phyloP scores from a whole-genome alignment of 352 stramenopile species.

The Lagenidium giganteum region DNA sequence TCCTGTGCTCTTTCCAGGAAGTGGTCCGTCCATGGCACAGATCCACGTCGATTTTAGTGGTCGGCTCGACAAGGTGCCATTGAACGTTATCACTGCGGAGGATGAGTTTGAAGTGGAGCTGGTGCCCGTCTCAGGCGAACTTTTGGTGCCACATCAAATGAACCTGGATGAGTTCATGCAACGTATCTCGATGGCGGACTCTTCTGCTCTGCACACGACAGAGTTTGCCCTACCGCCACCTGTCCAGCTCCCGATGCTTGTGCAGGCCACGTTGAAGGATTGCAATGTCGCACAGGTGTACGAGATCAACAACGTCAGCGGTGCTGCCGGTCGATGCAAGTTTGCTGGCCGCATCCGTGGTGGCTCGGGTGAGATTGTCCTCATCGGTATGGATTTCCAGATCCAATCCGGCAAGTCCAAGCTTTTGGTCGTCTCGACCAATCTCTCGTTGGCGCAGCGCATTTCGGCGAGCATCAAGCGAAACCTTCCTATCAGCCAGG shows the following conservation, averaged over 20 bases:
- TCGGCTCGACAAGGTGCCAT: conserved; percentile 54
- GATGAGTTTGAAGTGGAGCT: conserved; percentile 57
- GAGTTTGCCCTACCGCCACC: conserved; percentile 47
- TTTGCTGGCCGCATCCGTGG: conserved; percentile 59
- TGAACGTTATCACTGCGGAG: conserved; percentile 53
- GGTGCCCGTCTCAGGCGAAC: conserved; percentile 49
- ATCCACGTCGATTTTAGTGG: conserved; percentile 82
- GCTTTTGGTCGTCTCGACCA: conserved; percentile 48
- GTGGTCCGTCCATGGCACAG: conserved; percentile 63
- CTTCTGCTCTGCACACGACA: conserved; percentile 48
- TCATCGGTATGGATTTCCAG: conserved; percentile 57
- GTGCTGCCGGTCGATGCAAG: conserved; percentile 56
- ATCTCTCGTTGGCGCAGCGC: conserved; percentile 46
- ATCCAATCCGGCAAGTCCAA: conserved; percentile 60
- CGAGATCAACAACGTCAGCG: conserved; percentile 70
- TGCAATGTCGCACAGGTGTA: conserved; percentile 72
- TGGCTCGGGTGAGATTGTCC: conserved; percentile 35
- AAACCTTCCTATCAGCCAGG: conserved; percentile 30
- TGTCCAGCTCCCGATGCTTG: conserved; percentile 40
- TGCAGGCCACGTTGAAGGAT: conserved; percentile 44
- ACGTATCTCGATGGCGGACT: conserved; percentile 51
- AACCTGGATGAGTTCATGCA: conserved; percentile 68
- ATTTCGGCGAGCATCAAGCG: conserved; percentile 48
- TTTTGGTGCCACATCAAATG: conserved; percentile 68
- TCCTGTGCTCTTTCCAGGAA: conserved; percentile 76